Evolutionary conservation across 768 basidiomycete species (phyloP), one percentile per base, ranked within the genome.

Genomic region (Neoboletus magnificus): DNA sequence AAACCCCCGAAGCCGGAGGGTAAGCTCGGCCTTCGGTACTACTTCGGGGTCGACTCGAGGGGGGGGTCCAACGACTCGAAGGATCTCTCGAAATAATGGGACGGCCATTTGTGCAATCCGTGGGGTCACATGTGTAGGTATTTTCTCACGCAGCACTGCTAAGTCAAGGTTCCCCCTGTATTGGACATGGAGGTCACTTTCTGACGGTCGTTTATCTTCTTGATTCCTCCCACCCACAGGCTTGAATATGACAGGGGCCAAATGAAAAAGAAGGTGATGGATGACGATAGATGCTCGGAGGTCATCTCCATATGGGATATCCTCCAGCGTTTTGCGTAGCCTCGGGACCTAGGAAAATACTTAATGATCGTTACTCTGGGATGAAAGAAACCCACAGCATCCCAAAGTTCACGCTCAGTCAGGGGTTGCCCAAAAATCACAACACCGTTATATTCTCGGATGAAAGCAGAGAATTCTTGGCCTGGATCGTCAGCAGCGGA

Each of bases 81-180:
- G 66, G 2, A 71, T 68, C 56, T 87, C 87, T 23, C 73, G 75
- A 48, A 89, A 83, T 0, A 80, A 74, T 0, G 78, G 77, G 9
- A 64, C 32, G 0, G 85, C 81, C 9, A 89, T 67, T 10, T 70
- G 62, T 6, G 76, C 77, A 42, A 91, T 83, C 20, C 76, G 73
- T 0, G 82, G 82, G 0, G 87, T 89, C 9, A 91, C 86, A 45
- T 81, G 80, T 0, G 87, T 89, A 5, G 73, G 70, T 18, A 68
- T 78, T 59, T 83, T 82, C 30, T 79, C 77, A 58, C 82, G 80
- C 18, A 89, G 73, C 2, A 87, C 81, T 2, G 76, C 78, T 5
- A 80, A 59, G 61, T 91, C 89, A 6, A 75, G 70, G 60, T 84
- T 82, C 0, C 77, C 77, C 0, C 42, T 62, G 52, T 60, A 62